These are phyloP conservation scores for Leishmania martiniquensis DNA, from an alignment of 208 protist species.

Conservation along the genomic window DNA sequence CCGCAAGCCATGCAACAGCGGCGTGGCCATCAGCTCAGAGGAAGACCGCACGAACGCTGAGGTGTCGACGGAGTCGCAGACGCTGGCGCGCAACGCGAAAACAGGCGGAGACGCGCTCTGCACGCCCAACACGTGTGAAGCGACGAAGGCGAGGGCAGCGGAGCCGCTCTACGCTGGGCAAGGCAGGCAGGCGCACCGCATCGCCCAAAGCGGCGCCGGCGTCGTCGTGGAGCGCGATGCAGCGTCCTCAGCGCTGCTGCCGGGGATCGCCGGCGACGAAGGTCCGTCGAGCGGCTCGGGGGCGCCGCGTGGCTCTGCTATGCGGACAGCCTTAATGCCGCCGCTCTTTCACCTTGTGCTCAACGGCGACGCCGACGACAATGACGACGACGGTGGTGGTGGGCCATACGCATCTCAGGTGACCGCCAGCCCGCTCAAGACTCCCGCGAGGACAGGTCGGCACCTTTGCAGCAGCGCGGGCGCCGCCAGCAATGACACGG, in stretches of 20 bases:
- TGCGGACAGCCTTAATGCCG: neutral
- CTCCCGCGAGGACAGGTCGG: neutral
- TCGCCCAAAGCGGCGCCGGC: neutral
- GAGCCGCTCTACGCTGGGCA: constrained; percentile 12
- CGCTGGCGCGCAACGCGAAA: neutral
- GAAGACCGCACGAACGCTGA: neutral
- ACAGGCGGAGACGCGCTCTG: neutral
- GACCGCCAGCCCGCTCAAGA: neutral
- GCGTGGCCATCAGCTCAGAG: neutral
- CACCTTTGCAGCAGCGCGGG: neutral
- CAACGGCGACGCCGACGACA: neutral
- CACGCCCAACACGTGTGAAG: neutral
- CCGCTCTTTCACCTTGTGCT: constrained; percentile 6
- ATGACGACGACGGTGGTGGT: neutral
- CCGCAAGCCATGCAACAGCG: neutral
- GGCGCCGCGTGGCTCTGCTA: neutral
- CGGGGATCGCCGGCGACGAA: neutral
- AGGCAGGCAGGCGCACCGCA: neutral
- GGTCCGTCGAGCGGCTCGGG: neutral
- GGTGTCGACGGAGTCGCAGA: neutral
- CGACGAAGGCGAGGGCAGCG: neutral
- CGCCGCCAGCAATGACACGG: neutral
- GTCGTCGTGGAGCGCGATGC: neutral
- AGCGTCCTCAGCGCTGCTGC: neutral
- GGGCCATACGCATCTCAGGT: neutral